Conservation (phyloP, 371 early-diverging fungal genomes). For the Funneliformis caledonium region DNA sequence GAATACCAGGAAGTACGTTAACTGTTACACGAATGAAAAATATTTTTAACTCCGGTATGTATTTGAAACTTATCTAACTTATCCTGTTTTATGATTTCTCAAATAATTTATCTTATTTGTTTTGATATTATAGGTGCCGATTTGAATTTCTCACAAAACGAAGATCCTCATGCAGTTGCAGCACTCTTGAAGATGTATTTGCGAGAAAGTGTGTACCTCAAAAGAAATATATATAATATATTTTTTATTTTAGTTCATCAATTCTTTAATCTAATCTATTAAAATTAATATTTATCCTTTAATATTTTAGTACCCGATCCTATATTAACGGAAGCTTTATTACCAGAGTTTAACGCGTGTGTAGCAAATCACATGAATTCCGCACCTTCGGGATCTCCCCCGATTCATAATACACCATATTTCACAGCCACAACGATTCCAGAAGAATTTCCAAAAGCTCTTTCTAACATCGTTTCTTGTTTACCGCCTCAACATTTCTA, state of each 20-base stretch:
- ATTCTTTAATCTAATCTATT: not conserved
- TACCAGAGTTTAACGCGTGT: conserved; percentile 15
- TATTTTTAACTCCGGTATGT: conserved; percentile 58
- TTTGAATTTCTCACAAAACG: conserved; percentile 55
- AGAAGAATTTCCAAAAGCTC: conserved; percentile 44
- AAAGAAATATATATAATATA: not conserved
- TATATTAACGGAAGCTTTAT: conserved; percentile 11
- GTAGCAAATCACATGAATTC: conserved; percentile 38
- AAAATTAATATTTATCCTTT: not conserved
- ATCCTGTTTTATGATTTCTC: not conserved
- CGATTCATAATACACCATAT: not conserved
- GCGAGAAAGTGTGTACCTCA: conserved; percentile 63
- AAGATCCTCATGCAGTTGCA: conserved; percentile 83
- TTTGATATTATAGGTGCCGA: conserved; percentile 51
- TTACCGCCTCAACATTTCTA: conserved; percentile 63
- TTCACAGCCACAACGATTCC: conserved; percentile 26
- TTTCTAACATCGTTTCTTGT: conserved; percentile 50
- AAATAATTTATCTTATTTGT: not conserved
- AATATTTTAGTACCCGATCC: conserved; percentile 24
- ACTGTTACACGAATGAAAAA: conserved; percentile 59
- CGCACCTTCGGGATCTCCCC: conserved; percentile 17
- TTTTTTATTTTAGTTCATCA: not conserved
- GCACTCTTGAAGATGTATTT: conserved; percentile 82
- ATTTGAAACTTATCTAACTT: not conserved
- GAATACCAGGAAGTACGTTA: conserved; percentile 60